Evolutionary conservation across 345 rosid genomes (phyloP).

Genomic region (Eucalyptus cloeziana): DNA sequence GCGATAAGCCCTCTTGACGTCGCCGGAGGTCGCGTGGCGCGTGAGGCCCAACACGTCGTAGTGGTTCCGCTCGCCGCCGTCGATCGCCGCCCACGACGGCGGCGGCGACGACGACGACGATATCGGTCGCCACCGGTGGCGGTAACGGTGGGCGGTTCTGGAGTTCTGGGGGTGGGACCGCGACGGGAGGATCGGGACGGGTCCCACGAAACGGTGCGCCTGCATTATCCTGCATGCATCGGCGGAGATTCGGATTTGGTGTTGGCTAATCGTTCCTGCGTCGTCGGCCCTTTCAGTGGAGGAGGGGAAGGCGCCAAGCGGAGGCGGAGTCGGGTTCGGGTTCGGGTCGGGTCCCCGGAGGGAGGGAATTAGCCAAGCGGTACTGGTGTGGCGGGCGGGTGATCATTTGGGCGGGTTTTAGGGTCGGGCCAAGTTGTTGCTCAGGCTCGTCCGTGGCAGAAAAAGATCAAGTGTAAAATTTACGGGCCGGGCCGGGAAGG

Average conservation of each 20-base stretch:
- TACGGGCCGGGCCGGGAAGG: too few species aligned
- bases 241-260: not conserved
- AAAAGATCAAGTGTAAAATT: not conserved
- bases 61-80: slow-evolving; percentile 46
- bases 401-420: not conserved
- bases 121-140: slow-evolving; percentile 8
- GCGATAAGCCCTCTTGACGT: slow-evolving; percentile 78
- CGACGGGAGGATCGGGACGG: slow-evolving; percentile 14
- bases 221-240: slow-evolving; percentile 34
- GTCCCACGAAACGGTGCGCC: slow-evolving; percentile 67
- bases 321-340: not conserved
- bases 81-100: slow-evolving; percentile 19
- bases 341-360: slow-evolving; percentile 6
- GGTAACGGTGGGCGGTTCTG: slow-evolving; percentile 3
- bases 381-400: not conserved
- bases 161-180: not conserved
- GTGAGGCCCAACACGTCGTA: slow-evolving; percentile 68
- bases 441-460: not conserved
- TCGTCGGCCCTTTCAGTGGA: not conserved
- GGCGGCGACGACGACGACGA: slow-evolving; percentile 22
- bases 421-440: slow-evolving; percentile 6
- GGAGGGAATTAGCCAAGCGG: not conserved
- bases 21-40: slow-evolving; percentile 39
- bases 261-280: not conserved
- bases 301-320: not conserved